These are phyloP conservation scores for Leccinellum albellum DNA, from an alignment of 768 basidiomycete species.

Conservation along the genomic window DNA sequence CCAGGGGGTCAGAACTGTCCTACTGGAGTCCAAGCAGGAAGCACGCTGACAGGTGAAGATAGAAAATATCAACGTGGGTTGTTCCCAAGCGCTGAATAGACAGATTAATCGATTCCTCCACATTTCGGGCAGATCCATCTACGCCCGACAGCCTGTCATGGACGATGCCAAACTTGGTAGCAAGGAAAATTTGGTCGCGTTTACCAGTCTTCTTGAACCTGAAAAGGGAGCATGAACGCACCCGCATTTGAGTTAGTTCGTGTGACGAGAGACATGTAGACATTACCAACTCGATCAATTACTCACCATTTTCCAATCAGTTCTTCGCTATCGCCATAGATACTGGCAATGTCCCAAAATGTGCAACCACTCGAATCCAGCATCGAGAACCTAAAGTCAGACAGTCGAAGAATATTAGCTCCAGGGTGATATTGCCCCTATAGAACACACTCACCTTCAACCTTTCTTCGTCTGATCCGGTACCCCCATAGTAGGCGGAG, in stretches of 20 bases:
- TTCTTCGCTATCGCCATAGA: conserved; percentile 42
- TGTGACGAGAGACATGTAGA: too few species aligned
- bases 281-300: background rate
- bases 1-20: background rate
- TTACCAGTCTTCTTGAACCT: conserved; percentile 48
- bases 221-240: background rate
- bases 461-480: conserved; percentile 51
- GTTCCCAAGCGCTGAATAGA: conserved; percentile 43
- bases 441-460: conserved; percentile 41
- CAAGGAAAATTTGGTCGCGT: conserved; percentile 51
- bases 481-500: conserved; percentile 44
- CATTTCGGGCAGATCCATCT: conserved; percentile 41
- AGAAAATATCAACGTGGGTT: conserved; percentile 43
- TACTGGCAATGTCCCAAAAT: conserved; percentile 46
- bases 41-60: conserved; percentile 37
- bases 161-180: conserved; percentile 52
- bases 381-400: conserved; percentile 38
- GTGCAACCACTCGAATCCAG: conserved; percentile 40
- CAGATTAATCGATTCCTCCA: conserved; percentile 33
- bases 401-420: background rate
- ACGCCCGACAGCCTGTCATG: conserved; percentile 26
- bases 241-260: too few species aligned
- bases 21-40: background rate
- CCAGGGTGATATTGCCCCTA: too few species aligned
- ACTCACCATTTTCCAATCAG: conserved; percentile 43